Conservation (phyloP, 345 rosid genomes). For the Linum tenue region DNA sequence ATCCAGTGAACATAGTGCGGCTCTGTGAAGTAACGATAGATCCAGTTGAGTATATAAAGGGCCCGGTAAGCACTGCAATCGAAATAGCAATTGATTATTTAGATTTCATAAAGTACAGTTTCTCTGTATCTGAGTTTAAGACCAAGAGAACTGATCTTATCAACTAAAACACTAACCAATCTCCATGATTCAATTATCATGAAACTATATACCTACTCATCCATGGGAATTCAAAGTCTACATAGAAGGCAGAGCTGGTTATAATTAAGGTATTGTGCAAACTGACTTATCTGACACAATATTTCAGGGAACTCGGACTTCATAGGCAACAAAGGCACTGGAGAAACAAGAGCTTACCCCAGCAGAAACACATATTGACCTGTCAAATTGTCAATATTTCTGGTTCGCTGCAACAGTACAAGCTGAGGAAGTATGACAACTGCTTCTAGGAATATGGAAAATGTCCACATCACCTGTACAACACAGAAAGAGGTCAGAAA, state of each 20-base stretch:
- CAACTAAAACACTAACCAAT: too few species aligned
- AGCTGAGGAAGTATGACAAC: constrained; percentile 81
- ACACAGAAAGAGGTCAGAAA: not conserved
- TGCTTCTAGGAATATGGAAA: constrained; percentile 70
- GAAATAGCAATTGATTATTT: not conserved
- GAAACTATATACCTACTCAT: too few species aligned
- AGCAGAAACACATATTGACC: constrained; percentile 74
- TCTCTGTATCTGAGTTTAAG: not conserved
- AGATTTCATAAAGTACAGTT: too few species aligned
- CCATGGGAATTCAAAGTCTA: too few species aligned
- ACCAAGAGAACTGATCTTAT: not conserved
- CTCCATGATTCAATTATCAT: too few species aligned
- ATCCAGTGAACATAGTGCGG: constrained; percentile 54
- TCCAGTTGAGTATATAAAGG: constrained; percentile 54
- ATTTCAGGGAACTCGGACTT: not conserved
- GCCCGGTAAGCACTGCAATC: constrained; percentile 52
- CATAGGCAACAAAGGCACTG: not conserved
- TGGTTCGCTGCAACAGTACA: constrained; percentile 69
- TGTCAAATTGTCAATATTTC: constrained; percentile 69
- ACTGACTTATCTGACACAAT: not conserved
- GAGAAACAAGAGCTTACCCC: constrained; percentile 35
- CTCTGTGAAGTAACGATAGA: constrained; percentile 56
- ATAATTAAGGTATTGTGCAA: too few species aligned
- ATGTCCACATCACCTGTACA: constrained; percentile 63
- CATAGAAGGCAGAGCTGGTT: too few species aligned